These are phyloP conservation scores for Cupressus sempervirens DNA, from an alignment of 75 land plant genomes.

Conservation along the genomic window DNA sequence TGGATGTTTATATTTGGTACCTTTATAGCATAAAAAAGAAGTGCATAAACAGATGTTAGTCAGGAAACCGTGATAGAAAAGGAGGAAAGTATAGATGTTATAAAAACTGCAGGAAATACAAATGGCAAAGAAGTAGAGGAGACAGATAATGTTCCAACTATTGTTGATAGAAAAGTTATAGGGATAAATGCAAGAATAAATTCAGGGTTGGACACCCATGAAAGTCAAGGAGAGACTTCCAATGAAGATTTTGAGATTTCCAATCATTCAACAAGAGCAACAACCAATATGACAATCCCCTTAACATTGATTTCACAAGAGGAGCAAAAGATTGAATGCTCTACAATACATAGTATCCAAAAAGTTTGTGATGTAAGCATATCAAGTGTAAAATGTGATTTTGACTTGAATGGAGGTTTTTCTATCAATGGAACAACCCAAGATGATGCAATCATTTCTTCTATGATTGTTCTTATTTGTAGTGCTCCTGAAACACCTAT, in stretches of 20 bases:
- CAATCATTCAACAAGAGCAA: neutral
- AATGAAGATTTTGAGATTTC: neutral
- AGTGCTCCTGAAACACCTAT: conserved; percentile 15
- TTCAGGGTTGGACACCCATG: neutral
- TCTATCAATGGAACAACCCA: conserved; percentile 45
- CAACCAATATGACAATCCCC: neutral
- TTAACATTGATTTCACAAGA: neutral
- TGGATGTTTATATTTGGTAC: neutral
- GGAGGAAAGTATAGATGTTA: neutral
- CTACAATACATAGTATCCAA: neutral
- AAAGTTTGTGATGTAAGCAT: conserved; percentile 2
- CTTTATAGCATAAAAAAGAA: neutral
- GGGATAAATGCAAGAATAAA: neutral
- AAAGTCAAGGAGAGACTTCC: neutral
- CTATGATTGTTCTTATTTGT: conserved; percentile 18
- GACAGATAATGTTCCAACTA: neutral
- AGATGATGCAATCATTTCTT: conserved; percentile 25
- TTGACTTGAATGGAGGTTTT: conserved; percentile 91
- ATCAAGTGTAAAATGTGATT: conserved; percentile 41
- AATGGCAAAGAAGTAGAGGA: neutral
- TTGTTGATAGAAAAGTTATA: neutral
- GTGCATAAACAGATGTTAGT: neutral
- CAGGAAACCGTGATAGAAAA: neutral
- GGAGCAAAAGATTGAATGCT: neutral
- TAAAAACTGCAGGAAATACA: conserved; percentile 3